A percentile compares a stretch with the other conserved stretches of the same genome.
These are phyloP conservation scores for Pythium rishiriense DNA, from an alignment of 352 stramenopile species.

Conservation along the genomic window DNA sequence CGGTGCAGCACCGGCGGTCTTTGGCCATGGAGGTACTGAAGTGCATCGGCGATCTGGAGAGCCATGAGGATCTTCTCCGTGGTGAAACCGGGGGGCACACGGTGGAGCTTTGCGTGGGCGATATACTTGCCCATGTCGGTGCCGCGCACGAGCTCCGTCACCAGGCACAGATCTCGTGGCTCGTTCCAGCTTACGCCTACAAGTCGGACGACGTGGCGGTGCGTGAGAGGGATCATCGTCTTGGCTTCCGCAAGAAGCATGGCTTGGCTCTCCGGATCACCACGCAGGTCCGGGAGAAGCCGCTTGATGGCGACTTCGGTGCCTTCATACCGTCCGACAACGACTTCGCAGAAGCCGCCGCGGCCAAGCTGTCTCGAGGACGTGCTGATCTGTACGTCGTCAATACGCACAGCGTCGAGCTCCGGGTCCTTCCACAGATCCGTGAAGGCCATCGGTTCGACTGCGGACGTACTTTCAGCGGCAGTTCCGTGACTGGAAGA, in stretches of 20 bases:
- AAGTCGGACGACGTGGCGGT: neutral
- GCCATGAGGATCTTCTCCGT: neutral
- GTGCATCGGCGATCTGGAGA: constrained; percentile 1
- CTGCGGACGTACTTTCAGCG: neutral
- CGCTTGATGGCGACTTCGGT: neutral
- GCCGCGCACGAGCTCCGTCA: neutral
- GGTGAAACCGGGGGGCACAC: neutral
- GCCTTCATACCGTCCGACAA: constrained; percentile 20
- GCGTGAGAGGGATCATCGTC: neutral
- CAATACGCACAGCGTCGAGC: neutral
- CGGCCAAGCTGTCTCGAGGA: neutral
- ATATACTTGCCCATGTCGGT: constrained; percentile 6
- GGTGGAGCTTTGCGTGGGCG: neutral
- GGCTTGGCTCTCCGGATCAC: neutral
- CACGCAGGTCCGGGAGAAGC: neutral
- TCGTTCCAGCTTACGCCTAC: neutral
- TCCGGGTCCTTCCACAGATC: neutral
- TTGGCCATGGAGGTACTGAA: constrained; percentile 1
- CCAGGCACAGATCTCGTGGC: neutral
- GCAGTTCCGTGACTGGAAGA: neutral
- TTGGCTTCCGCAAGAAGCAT: constrained; percentile 7
- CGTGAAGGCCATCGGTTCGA: neutral
- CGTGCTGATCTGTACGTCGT: neutral
- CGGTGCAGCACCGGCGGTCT: neutral
- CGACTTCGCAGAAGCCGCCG: neutral